These are phyloP conservation scores for Golubevia pallescens DNA, from an alignment of 1,284 basidiomycete species.

Conservation along the genomic window DNA sequence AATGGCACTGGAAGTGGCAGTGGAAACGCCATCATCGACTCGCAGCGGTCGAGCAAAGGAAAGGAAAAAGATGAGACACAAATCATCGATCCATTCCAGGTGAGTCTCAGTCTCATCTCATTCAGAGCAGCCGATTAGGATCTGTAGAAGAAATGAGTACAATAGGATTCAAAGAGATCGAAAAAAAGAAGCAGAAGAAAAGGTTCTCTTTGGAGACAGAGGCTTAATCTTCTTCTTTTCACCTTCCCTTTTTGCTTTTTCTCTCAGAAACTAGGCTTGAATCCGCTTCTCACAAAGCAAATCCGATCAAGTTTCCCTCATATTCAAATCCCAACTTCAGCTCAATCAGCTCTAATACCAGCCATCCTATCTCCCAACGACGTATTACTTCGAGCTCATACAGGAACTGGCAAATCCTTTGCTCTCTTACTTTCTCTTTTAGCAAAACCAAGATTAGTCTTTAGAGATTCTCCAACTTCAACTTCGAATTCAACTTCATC, in stretches of 20 bases:
- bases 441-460: conserved; percentile 52
- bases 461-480: conserved; percentile 15
- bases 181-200: too few species aligned
- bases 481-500: conserved; percentile 9
- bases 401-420: conserved; percentile 59
- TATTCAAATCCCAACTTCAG: conserved; percentile 40
- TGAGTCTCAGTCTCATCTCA: too few species aligned
- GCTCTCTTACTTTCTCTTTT: conserved; percentile 51
- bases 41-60: too few species aligned
- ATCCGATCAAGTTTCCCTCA: conserved; percentile 23
- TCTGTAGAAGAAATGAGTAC: too few species aligned
- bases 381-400: conserved; percentile 53
- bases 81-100: too few species aligned
- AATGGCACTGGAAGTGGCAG: too few species aligned
- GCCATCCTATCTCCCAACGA: conserved; percentile 41
- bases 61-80: too few species aligned
- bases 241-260: neutral
- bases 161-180: too few species aligned
- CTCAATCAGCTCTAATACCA: conserved; percentile 46
- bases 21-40: too few species aligned
- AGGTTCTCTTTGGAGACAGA: too few species aligned
- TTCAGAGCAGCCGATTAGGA: too few species aligned
- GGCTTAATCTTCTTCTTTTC: neutral
- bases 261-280: neutral
- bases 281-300: neutral